Base-by-base conservation (phyloP, 1,139 yeast genomes). In the Kluyveromyces sp. region DNA sequence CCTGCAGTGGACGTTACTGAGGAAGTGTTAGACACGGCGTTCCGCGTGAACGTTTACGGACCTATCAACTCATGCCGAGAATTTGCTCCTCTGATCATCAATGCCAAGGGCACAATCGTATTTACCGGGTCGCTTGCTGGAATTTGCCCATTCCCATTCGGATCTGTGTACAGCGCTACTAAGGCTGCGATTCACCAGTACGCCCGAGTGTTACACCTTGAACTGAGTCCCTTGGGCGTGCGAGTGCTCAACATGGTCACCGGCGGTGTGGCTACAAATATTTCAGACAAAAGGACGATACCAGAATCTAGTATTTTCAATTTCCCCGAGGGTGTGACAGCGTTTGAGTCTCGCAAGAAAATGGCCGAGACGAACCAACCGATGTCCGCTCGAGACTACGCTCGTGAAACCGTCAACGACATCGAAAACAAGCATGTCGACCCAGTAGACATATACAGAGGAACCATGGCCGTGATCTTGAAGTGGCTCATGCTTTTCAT, bases 141-240 rank as follows among this genome's bases (percentile, higher is more conserved):
- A 2, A 49, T 78, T 22, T 63, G 74, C 12, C 80, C 86, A 4
- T 78, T 83, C 65, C 94, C 94, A 13, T 83, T 80, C 62, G 77
- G 83, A 1, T 67, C 83, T 16, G 70, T 78, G 19, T 85, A 85
- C 58, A 71, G 80, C n/a, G 72, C 89, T 2, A 64, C 83, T 1
- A 85, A 85, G 57, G 87, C 94, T 2, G 94, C 94, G 1, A 75
- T 85, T 43, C 86, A 82, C 56, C 79, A 75, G 48, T 85, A 79
- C 58, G 83, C 85, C 1, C 70, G 75, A 41, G 71, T 73, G 2
- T 67, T 84, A 44, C 75, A 82, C 39, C 57, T 81, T 30, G 94
- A 85, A 63, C 59, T 85, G 70, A 75, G 74, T 56, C 86, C 89
- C 2, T 82, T 83, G 55, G 84, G 74, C 16, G 92, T 85, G 16